Percentiles rank a stretch among this genome's conserved stretches.
Conservation (phyloP, 148 eudicot genomes). For the Fagopyrum esculentum region DNA sequence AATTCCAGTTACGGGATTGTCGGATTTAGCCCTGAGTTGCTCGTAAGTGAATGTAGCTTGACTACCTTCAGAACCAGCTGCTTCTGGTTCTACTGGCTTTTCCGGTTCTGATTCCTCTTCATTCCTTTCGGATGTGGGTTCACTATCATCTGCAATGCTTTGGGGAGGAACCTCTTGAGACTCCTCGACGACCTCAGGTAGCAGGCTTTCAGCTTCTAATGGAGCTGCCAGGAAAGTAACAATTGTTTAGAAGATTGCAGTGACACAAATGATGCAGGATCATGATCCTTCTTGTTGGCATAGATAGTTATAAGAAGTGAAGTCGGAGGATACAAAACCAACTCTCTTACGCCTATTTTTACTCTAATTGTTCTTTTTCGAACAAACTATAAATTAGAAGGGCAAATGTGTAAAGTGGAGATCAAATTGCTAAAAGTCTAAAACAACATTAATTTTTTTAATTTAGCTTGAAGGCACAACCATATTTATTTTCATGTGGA, state of each 20-base stretch:
- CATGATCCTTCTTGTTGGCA: background rate
- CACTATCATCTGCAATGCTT: conserved; percentile 30
- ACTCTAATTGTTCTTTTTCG: no score
- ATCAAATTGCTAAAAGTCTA: no score
- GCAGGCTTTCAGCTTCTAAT: conserved; percentile 31
- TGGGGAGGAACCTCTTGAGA: conserved; percentile 33
- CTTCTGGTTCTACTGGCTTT: conserved; percentile 45
- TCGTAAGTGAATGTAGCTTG: conserved; percentile 70
- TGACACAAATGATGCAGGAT: background rate
- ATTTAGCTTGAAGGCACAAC: no score
- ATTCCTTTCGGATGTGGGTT: conserved; percentile 31
- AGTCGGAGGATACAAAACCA: background rate
- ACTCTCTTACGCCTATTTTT: background rate
- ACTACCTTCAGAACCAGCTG: conserved; percentile 40
- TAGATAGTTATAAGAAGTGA: background rate
- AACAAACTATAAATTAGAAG: no score
- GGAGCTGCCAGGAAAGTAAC: conserved; percentile 27
- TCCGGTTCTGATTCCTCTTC: conserved; percentile 44
- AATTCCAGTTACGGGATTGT: conserved; percentile 86
- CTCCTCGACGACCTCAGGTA: conserved; percentile 37
- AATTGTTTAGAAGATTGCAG: background rate
- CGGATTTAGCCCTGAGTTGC: conserved; percentile 69
- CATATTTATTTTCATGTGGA: no score
- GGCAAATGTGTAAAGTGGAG: no score
- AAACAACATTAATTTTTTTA: no score